phyloP scores from a whole-genome alignment of 2,329 filamentous ascomycete species.

The Truncatella angustata region DNA sequence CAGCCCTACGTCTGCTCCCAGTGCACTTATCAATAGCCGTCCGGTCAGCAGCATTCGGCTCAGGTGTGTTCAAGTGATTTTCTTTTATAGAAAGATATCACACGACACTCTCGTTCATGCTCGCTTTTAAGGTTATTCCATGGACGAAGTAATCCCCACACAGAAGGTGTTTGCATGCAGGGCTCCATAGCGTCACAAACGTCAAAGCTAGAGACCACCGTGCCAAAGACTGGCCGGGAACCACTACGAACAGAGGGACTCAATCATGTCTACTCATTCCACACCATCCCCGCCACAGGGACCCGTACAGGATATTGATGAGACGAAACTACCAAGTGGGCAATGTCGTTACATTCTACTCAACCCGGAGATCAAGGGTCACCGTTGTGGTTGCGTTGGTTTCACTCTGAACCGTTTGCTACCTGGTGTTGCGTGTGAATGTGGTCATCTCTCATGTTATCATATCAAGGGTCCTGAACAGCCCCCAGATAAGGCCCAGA shows the following conservation, averaged over 20 bases:
- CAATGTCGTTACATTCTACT: slow-evolving; percentile 60
- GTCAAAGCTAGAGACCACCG: not conserved
- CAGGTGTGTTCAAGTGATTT: no score
- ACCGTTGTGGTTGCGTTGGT: slow-evolving; percentile 57
- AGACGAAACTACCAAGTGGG: slow-evolving; percentile 51
- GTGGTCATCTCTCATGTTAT: slow-evolving; percentile 60
- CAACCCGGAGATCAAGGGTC: slow-evolving; percentile 54
- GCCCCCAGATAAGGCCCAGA: slow-evolving; percentile 42
- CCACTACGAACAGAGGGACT: not conserved
- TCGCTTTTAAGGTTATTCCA: slow-evolving; percentile 18
- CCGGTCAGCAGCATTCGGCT: no score
- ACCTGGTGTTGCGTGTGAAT: slow-evolving; percentile 55
- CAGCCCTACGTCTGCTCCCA: not conserved
- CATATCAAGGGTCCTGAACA: slow-evolving; percentile 49
- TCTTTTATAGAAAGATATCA: not conserved
- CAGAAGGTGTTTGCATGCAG: slow-evolving; percentile 14
- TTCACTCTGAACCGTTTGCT: slow-evolving; percentile 54
- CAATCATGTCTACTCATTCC: slow-evolving; percentile 24
- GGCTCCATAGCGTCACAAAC: slow-evolving; percentile 22
- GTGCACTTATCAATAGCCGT: not conserved
- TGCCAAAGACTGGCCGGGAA: not conserved
- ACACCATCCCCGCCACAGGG: slow-evolving; percentile 26
- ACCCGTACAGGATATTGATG: slow-evolving; percentile 31
- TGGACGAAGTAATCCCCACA: slow-evolving; percentile 25
- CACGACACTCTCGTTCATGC: not conserved